Evolutionary conservation across 805 yeast species (phyloP).

Genomic region (Nakazawaea anatomiae): DNA sequence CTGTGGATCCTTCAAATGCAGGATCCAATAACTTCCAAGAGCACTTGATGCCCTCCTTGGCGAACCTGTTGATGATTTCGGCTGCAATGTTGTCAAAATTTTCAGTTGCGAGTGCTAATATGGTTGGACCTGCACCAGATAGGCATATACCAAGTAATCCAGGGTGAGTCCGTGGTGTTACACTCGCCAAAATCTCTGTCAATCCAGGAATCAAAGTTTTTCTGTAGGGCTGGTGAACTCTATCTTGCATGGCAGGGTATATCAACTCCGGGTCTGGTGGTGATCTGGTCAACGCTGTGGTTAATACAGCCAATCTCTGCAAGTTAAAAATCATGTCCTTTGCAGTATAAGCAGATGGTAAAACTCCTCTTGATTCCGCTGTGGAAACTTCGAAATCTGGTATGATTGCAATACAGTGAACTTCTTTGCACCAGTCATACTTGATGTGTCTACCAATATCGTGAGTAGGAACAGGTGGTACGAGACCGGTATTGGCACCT

Average conservation of each 20-base stretch:
- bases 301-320: conserved; percentile 88
- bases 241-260: conserved; percentile 94
- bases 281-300: conserved; percentile 82
- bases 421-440: conserved; percentile 74
- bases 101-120: conserved; percentile 85
- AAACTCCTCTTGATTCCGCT: conserved; percentile 83
- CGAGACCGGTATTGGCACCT: conserved; percentile 59
- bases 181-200: conserved; percentile 66
- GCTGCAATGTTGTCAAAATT: conserved; percentile 80
- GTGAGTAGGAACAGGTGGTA: conserved; percentile 78
- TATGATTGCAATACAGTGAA: conserved; percentile 85
- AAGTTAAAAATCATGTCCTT: conserved; percentile 86
- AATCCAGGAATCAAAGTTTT: conserved; percentile 89
- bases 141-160: conserved; percentile 92
- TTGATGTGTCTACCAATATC: conserved; percentile 86
- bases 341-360: conserved; percentile 74
- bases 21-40: conserved; percentile 79
- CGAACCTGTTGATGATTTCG: conserved; percentile 66
- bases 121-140: conserved; percentile 98
- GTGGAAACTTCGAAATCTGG: conserved; percentile 95
- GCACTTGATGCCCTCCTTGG: conserved; percentile 60
- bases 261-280: conserved; percentile 81
- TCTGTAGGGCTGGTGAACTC: conserved; percentile 96
- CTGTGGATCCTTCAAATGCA: conserved; percentile 83
- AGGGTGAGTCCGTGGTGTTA: conserved; percentile 76